Base-by-base conservation (phyloP, 768 basidiomycete species). In the Suillus ampliporus region DNA sequence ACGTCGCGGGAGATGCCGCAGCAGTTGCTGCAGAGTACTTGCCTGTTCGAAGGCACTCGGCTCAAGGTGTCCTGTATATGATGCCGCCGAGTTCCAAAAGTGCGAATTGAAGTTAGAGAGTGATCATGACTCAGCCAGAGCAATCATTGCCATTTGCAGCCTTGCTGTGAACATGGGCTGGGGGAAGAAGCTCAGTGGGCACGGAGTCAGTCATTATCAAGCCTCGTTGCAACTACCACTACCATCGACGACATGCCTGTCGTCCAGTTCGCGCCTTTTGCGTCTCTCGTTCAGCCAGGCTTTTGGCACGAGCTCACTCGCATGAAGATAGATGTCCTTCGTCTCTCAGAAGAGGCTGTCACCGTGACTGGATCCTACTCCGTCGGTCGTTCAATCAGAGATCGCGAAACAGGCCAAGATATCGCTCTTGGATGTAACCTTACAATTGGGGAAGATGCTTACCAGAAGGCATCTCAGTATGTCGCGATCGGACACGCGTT, bases 301-400 rank as follows among this genome's bases (percentile, higher is more conserved):
- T 95, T 99, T 75, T 99, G 96, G 95, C 92, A 97, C 67, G 86
- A 89, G 57, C 89, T 99, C 44, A 92, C 93, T 2, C 78, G 84
- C 34, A 77, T 95, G 77, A 99, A 99, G 83, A 88, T 99, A 70
- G 94, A 98, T 73, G 88, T 92, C 15, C 86, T 96, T 46, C 87
- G 87, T 64, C 85, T 99, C 28, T 90, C 90, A 3, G 91, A 96
- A 64, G 86, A 85, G 4, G 81, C 87, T 0, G 68, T 94, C 10
- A 76, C 88, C 1, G 76, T 97, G 52, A 69, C 74, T 4, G 96
- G 84, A 2, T 84, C 86, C 4, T 94, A 97, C 69, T 75, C 89
- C 0, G 78, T 87, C 23, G 95, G 92, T 3, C 79, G 89, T 61
- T 82, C 86, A 15, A 82, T 96, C 61, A 82, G 79, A 58, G 96